Conservation (phyloP, 1,284 basidiomycete species). For the Golubevia pallescens region DNA sequence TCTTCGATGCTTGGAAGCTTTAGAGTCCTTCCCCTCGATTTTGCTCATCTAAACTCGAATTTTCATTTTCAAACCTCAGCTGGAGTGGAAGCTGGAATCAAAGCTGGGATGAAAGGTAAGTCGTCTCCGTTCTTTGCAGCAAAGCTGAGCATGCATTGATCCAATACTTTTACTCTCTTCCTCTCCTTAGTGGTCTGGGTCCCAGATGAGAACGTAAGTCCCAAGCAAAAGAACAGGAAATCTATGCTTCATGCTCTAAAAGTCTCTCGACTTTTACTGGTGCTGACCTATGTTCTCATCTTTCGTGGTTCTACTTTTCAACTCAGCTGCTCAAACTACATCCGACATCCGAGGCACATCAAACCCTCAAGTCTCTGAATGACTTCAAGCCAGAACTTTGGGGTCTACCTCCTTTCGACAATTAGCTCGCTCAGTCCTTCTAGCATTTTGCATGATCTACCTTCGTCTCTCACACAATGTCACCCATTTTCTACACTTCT, state of each 20-base stretch:
- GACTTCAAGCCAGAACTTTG: constrained; percentile 54
- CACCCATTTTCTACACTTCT: no score
- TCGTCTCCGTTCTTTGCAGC: no score
- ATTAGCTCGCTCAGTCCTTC: no score
- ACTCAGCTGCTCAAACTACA: background rate
- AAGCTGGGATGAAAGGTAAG: constrained; percentile 59
- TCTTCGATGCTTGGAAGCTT: background rate
- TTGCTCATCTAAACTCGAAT: no score
- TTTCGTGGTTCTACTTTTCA: constrained; percentile 1
- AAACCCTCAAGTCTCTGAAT: constrained; percentile 46
- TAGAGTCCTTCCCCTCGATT: no score
- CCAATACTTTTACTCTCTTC: background rate
- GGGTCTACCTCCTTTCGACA: constrained; percentile 47
- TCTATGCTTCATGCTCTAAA: no score
- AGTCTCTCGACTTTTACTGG: constrained; percentile 16
- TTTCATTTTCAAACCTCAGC: constrained; percentile 15
- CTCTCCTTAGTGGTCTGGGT: constrained; percentile 52
- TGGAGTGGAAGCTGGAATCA: constrained; percentile 52
- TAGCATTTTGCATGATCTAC: no score
- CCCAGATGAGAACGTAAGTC: constrained; percentile 45
- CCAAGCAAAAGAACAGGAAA: no score
- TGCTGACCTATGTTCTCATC: background rate
- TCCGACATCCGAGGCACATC: constrained; percentile 41
- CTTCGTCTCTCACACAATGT: no score
- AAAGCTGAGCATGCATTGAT: background rate